These are phyloP conservation scores for Leccinum subtestaceum DNA, from an alignment of 768 basidiomycete genomes.

Conservation along the genomic window DNA sequence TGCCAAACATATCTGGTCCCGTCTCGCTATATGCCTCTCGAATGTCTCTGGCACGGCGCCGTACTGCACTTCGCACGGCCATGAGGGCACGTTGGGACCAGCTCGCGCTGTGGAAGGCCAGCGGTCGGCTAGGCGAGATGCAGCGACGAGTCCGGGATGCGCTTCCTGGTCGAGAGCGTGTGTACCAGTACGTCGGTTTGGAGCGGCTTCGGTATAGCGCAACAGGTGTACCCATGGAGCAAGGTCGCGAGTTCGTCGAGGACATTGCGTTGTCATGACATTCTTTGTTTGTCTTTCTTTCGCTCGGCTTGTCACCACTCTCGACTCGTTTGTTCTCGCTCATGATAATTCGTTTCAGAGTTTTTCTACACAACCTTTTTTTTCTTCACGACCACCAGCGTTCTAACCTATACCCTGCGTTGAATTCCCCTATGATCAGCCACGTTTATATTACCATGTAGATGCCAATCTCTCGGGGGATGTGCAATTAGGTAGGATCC, in stretches of 20 bases:
- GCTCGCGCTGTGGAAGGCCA: conserved; percentile 23
- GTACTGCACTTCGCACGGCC: conserved; percentile 26
- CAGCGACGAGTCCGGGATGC: conserved; percentile 30
- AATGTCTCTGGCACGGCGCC: conserved; percentile 27
- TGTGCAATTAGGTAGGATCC: conserved; percentile 3
- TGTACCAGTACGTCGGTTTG: conserved; percentile 33
- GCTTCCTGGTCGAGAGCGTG: conserved; percentile 26
- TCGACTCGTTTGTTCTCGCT: conserved; percentile 10
- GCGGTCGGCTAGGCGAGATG: conserved; percentile 27
- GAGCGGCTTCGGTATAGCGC: neutral
- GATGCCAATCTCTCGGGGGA: conserved; percentile 4
- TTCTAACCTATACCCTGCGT: conserved; percentile 12
- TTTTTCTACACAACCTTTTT: neutral
- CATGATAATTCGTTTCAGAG: conserved; percentile 15
- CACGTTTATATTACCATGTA: conserved; percentile 19
- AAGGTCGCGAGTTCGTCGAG: neutral
- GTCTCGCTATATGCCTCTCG: conserved; percentile 15
- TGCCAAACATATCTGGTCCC: conserved; percentile 5
- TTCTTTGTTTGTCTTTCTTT: neutral
- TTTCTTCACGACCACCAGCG: conserved; percentile 4
- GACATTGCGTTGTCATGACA: conserved; percentile 11
- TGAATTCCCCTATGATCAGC: conserved; percentile 11
- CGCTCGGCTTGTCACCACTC: neutral
- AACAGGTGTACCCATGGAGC: neutral
- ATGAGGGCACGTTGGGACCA: conserved; percentile 31